A percentile compares a stretch with the other conserved stretches of the same genome.
Evolutionary conservation across 495 filamentous ascomycete species (phyloP).

Genomic region (Penicillium crystallinum): DNA sequence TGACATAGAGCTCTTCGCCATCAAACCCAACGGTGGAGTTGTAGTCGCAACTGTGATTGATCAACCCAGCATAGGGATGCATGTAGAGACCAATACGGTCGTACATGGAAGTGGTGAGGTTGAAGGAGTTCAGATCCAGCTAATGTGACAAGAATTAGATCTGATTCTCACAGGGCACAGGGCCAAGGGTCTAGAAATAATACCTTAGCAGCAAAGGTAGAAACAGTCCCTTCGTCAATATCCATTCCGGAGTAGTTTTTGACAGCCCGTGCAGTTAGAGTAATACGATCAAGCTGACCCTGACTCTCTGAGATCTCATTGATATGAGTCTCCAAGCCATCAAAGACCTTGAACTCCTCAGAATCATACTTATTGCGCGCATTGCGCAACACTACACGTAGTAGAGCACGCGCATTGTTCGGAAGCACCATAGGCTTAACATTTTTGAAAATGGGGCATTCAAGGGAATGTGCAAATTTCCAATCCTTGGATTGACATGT

Average conservation of each 20-base stretch:
- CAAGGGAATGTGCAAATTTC: conserved; percentile 53
- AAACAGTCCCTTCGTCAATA: conserved; percentile 35
- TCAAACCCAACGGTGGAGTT: conserved; percentile 64
- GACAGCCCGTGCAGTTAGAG: conserved; percentile 50
- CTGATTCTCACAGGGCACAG: not conserved
- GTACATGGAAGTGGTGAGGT: conserved; percentile 52
- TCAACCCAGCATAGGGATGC: conserved; percentile 50
- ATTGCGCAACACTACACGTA: conserved; percentile 47
- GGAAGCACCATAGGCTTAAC: conserved; percentile 49
- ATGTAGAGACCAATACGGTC: conserved; percentile 59
- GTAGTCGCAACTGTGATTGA: conserved; percentile 69
- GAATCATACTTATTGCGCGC: conserved; percentile 27
- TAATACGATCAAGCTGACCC: conserved; percentile 43
- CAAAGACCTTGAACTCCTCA: conserved; percentile 37
- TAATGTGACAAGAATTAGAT: conserved; percentile 10
- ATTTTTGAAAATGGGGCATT: conserved; percentile 51
- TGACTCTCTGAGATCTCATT: conserved; percentile 34
- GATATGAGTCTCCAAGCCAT: conserved; percentile 45
- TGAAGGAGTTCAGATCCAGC: conserved; percentile 55
- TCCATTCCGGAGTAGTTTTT: conserved; percentile 45
- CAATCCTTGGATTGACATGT: conserved; percentile 58
- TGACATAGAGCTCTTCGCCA: conserved; percentile 40
- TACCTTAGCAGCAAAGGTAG: conserved; percentile 42
- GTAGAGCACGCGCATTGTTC: conserved; percentile 49
- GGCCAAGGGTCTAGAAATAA: conserved; percentile 1